phyloP scores from a whole-genome alignment of 768 basidiomycete species.

The Rhodotorula sphaerocarpa region DNA sequence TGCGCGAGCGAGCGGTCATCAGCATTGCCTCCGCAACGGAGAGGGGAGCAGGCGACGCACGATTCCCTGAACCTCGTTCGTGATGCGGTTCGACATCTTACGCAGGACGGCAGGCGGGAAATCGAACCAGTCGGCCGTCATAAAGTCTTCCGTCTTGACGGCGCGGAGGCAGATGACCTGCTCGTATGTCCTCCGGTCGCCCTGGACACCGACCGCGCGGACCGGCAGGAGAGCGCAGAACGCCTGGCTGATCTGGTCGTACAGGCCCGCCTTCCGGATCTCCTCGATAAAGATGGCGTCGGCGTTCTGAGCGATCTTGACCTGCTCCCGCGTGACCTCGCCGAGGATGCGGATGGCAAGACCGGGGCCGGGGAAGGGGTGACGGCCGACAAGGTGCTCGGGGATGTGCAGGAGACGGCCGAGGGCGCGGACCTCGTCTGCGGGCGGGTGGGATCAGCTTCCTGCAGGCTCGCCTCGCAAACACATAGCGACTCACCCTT shows the following conservation, averaged over 20 bases:
- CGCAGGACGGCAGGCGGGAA: conserved; percentile 85
- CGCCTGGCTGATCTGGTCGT: conserved; percentile 89
- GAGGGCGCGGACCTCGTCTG: conserved; percentile 91
- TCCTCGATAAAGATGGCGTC: conserved; percentile 97
- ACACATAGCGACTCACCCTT: conserved; percentile 81
- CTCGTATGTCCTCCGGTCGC: conserved; percentile 91
- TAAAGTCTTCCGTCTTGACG: conserved; percentile 97
- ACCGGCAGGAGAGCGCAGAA: conserved; percentile 95
- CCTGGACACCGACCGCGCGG: conserved; percentile 95
- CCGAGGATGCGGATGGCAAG: conserved; percentile 97
- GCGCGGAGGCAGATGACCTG: conserved; percentile 89
- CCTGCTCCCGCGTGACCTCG: conserved; percentile 86
- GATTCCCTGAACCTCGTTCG: conserved; percentile 93
- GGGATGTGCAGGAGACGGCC: conserved; percentile 88
- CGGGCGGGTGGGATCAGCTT: not conserved
- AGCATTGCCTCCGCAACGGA: no score
- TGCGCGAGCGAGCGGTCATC: no score
- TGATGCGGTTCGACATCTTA: conserved; percentile 89
- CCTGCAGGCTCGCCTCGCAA: no score
- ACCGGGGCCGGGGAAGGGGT: conserved; percentile 98
- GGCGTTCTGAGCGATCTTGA: conserved; percentile 78
- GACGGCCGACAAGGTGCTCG: conserved; percentile 82
- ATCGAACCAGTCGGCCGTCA: conserved; percentile 99
- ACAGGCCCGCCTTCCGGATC: conserved; percentile 83
- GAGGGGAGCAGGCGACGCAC: not conserved